Percentiles rank a stretch among this genome's conserved stretches.
Conservation (phyloP, 805 yeast species). For the Kodamaea sagamina region DNA sequence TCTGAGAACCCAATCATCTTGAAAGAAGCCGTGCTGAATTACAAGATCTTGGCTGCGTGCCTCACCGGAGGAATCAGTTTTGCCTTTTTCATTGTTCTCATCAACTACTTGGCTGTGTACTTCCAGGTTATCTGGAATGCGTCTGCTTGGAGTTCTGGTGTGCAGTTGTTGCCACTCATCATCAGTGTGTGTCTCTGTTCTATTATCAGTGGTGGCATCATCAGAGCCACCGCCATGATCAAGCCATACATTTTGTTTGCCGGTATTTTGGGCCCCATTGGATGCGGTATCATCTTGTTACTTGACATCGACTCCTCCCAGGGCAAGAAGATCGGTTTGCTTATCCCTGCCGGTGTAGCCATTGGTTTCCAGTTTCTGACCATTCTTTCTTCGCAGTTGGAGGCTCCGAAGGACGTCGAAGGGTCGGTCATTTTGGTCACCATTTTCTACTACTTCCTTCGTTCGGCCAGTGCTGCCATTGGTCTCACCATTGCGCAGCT, state of each 20-base stretch:
- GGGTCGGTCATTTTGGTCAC: conserved; percentile 54
- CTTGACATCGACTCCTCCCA: conserved; percentile 39
- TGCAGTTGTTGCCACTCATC: conserved; percentile 45
- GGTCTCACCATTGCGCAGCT: conserved; percentile 35
- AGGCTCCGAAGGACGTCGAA: conserved; percentile 49
- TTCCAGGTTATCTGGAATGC: conserved; percentile 50
- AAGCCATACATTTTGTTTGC: conserved; percentile 43
- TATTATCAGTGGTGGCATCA: conserved; percentile 36
- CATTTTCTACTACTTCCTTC: conserved; percentile 42
- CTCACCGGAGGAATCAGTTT: conserved; percentile 18
- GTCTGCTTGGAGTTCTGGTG: conserved; percentile 48
- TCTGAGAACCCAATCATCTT: conserved; percentile 23
- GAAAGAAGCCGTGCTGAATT: conserved; percentile 16
- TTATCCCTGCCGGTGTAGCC: conserved; percentile 49
- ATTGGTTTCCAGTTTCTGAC: conserved; percentile 47
- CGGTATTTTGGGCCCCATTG: conserved; percentile 39
- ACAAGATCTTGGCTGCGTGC: conserved; percentile 18
- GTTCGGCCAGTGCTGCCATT: conserved; percentile 34
- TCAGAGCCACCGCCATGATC: conserved; percentile 41
- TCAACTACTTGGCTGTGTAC: conserved; percentile 42
- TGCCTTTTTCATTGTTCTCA: conserved; percentile 21
- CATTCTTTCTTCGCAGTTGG: conserved; percentile 46
- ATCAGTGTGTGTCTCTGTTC: conserved; percentile 42
- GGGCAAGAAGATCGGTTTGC: conserved; percentile 44
- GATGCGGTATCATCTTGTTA: conserved; percentile 47